These are phyloP conservation scores for Ophiostoma montium DNA, from an alignment of 2,329 filamentous ascomycete genomes.

Conservation along the genomic window DNA sequence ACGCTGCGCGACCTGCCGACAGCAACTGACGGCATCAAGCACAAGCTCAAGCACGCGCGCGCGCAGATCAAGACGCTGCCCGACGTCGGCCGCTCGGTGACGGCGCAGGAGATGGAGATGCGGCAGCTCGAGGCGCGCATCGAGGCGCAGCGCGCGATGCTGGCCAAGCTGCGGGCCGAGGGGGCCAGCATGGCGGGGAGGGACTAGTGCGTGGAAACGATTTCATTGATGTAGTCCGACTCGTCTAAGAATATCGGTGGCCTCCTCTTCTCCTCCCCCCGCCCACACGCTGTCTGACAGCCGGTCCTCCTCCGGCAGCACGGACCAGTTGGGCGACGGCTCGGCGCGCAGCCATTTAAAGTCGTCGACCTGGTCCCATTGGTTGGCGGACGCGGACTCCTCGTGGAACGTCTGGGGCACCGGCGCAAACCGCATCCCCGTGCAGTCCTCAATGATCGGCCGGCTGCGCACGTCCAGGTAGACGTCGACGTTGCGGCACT, in stretches of 20 bases:
- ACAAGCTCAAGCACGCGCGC: constrained; percentile 69
- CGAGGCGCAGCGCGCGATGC: constrained; percentile 42
- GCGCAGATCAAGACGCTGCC: constrained; percentile 50
- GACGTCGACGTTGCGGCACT: constrained; percentile 65
- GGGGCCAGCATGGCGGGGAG: constrained; percentile 29
- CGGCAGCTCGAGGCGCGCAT: constrained; percentile 50
- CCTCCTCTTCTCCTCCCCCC: no score
- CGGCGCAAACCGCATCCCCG: constrained; percentile 61
- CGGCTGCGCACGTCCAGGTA: constrained; percentile 72
- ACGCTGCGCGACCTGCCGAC: constrained; percentile 62
- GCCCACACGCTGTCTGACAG: constrained; percentile 54
- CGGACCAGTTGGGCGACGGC: constrained; percentile 75
- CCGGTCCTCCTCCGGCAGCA: constrained; percentile 46
- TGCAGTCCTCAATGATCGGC: constrained; percentile 89
- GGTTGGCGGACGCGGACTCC: constrained; percentile 33
- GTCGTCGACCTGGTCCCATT: constrained; percentile 86
- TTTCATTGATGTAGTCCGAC: no score
- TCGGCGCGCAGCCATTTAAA: constrained; percentile 93
- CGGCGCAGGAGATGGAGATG: constrained; percentile 61
- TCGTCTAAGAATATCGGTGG: no score
- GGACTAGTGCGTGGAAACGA: constrained; percentile 17
- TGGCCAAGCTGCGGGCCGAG: constrained; percentile 39
- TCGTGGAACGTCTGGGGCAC: constrained; percentile 30
- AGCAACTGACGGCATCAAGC: constrained; percentile 65
- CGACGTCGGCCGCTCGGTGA: constrained; percentile 51